Conservation (phyloP, 108 stramenopile genomes). For the Skeletonema tropicum region DNA sequence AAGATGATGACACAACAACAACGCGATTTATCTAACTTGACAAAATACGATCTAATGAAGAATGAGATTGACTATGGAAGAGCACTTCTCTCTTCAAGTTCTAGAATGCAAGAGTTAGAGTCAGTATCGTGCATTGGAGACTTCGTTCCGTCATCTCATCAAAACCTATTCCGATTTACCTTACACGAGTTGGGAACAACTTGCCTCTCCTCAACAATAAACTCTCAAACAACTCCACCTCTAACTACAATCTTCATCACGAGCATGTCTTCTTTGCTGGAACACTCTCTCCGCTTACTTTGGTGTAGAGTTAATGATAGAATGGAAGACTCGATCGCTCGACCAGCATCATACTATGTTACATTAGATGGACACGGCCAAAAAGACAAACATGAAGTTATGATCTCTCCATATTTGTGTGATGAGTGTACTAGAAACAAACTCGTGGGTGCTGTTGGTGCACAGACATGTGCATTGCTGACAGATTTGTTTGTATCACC, state of each 20-base stretch:
- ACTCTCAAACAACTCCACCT: slow-evolving; percentile 6
- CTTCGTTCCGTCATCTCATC: slow-evolving; percentile 22
- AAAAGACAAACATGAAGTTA: slow-evolving; percentile 62
- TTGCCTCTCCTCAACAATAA: background rate
- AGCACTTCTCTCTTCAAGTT: background rate
- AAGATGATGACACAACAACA: background rate
- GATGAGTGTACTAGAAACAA: slow-evolving; percentile 36
- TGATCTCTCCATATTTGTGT: slow-evolving; percentile 58
- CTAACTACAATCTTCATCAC: slow-evolving; percentile 34
- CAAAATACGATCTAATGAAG: slow-evolving; percentile 23
- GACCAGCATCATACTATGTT: slow-evolving; percentile 59
- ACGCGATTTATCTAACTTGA: slow-evolving; percentile 6
- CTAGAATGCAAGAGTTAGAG: slow-evolving; percentile 9
- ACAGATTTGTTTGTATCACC: slow-evolving; percentile 63
- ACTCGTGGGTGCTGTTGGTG: slow-evolving; percentile 45
- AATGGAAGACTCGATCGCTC: slow-evolving; percentile 49
- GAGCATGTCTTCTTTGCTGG: slow-evolving; percentile 50
- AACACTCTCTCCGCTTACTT: slow-evolving; percentile 55
- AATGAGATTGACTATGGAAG: slow-evolving; percentile 11
- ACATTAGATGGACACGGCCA: slow-evolving; percentile 79
- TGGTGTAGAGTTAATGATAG: slow-evolving; percentile 67
- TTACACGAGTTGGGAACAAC: slow-evolving; percentile 2
- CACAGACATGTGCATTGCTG: slow-evolving; percentile 50
- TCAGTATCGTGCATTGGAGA: background rate
- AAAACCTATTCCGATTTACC: slow-evolving; percentile 10